Evolutionary conservation across 2,329 filamentous ascomycete species (phyloP).

Genomic region (Tolypocladium album): DNA sequence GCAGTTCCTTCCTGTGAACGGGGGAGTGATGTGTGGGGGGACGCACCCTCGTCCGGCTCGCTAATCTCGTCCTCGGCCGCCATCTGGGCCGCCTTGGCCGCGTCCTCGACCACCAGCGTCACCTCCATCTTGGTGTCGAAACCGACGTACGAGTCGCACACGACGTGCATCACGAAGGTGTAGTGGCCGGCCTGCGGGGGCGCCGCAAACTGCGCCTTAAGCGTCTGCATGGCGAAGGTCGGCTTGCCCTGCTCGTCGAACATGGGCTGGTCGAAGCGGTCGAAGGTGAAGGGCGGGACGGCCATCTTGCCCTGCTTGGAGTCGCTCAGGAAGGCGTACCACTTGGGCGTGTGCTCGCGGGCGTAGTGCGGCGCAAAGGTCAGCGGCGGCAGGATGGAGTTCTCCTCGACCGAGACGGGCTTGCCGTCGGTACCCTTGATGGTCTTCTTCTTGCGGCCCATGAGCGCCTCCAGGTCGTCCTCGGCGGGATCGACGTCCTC

Average conservation of each 20-base stretch:
- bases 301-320: conserved; percentile 92
- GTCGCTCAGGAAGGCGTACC: conserved; percentile 92
- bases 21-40: conserved; percentile 1
- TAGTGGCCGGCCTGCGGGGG: conserved; percentile 88
- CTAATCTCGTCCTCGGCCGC: conserved; percentile 89
- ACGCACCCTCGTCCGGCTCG: conserved; percentile 91
- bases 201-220: conserved; percentile 95
- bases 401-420: conserved; percentile 44
- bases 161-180: conserved; percentile 85
- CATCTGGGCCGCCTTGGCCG: conserved; percentile 71
- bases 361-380: conserved; percentile 84
- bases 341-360: conserved; percentile 79
- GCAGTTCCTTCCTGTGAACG: not conserved
- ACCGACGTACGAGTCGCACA: conserved; percentile 92
- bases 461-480: conserved; percentile 77
- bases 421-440: conserved; percentile 52
- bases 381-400: conserved; percentile 68
- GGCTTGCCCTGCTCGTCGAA: conserved; percentile 72
- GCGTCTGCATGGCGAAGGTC: conserved; percentile 88
- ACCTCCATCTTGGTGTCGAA: conserved; percentile 91
- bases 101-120: conserved; percentile 79
- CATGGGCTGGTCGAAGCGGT: conserved; percentile 81
- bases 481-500: conserved; percentile 89
- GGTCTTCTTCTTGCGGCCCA: conserved; percentile 62
- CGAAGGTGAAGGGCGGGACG: conserved; percentile 93